phyloP scores from a whole-genome alignment of 2,329 filamentous ascomycete genomes.

The Colletotrichum limetticola region DNA sequence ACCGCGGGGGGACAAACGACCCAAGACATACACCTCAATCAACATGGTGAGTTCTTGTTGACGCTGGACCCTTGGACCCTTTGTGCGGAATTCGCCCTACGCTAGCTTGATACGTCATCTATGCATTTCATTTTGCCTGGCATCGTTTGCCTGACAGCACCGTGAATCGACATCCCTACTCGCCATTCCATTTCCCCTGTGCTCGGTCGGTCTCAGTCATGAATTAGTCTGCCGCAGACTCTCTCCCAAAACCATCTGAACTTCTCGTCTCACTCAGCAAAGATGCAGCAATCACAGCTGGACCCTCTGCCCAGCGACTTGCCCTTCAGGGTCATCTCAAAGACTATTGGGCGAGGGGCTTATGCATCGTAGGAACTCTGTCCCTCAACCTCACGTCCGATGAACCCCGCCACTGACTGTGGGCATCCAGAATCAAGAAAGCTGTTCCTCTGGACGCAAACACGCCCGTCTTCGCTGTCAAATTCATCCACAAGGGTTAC shows the following conservation, averaged over 20 bases:
- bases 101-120: constrained; percentile 14
- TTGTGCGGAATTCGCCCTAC: constrained; percentile 12
- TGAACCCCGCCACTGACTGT: constrained; percentile 22
- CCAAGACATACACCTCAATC: background rate
- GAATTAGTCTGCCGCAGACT: constrained; percentile 16
- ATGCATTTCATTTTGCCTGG: background rate
- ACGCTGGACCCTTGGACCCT: constrained; percentile 17
- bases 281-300: constrained; percentile 82
- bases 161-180: constrained; percentile 27
- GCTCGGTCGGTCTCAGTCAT: constrained; percentile 13
- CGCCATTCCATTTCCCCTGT: constrained; percentile 23
- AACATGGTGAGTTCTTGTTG: constrained; percentile 23
- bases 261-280: constrained; percentile 14
- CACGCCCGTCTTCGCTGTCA: constrained; percentile 91
- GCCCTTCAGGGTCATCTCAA: constrained; percentile 94
- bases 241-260: constrained; percentile 13
- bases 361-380: constrained; percentile 83
- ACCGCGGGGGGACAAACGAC: background rate
- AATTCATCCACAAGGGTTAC: constrained; percentile 98
- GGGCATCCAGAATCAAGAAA: constrained; percentile 81
- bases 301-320: constrained; percentile 86
- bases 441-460: constrained; percentile 78
- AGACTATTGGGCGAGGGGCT: constrained; percentile 94
- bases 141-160: constrained; percentile 18
- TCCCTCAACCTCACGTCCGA: constrained; percentile 8